Percentiles rank a stretch among this genome's conserved stretches.
Evolutionary conservation across 2,329 filamentous ascomycete species (phyloP).

Genomic region (Colletotrichum ledebouriae): DNA sequence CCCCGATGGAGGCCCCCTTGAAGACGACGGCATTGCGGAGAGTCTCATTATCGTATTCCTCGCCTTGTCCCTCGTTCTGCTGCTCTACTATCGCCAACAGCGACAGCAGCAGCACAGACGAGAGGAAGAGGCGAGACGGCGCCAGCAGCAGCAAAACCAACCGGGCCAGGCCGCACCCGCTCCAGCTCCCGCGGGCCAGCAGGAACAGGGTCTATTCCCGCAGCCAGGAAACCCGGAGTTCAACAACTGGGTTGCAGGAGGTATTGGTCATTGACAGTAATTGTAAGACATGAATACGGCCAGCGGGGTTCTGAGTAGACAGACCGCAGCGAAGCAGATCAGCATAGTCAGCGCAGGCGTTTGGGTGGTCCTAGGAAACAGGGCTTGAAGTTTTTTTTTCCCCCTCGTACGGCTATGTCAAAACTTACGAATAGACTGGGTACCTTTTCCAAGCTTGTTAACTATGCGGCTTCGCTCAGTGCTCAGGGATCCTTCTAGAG

Average conservation of each 20-base stretch:
- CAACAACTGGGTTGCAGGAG: slow-evolving; percentile 73
- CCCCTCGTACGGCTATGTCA: neutral
- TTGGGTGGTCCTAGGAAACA: neutral
- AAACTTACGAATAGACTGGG: neutral
- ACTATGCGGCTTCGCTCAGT: too few relatives aligned
- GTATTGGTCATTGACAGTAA: slow-evolving; percentile 68
- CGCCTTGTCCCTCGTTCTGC: slow-evolving; percentile 77
- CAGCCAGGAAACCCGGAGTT: slow-evolving; percentile 76
- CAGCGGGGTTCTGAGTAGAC: neutral
- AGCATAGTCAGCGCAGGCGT: slow-evolving; percentile 1
- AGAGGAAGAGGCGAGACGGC: slow-evolving; percentile 54
- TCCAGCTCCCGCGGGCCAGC: slow-evolving; percentile 49
- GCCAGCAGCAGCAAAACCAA: slow-evolving; percentile 46
- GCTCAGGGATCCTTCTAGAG: too few relatives aligned
- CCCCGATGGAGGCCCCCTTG: slow-evolving; percentile 65
- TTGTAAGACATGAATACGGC: slow-evolving; percentile 13
- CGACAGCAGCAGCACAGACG: slow-evolving; percentile 70
- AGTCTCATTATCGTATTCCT: slow-evolving; percentile 86
- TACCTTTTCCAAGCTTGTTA: too few relatives aligned
- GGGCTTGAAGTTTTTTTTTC: neutral
- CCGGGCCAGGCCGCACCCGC: slow-evolving; percentile 39
- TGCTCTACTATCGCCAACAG: slow-evolving; percentile 86
- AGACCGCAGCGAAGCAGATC: neutral
- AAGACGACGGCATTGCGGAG: slow-evolving; percentile 86
- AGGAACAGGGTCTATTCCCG: slow-evolving; percentile 55